These are phyloP conservation scores for Heliocybe sulcata DNA, from an alignment of 1,284 basidiomycete genomes.

Conservation along the genomic window DNA sequence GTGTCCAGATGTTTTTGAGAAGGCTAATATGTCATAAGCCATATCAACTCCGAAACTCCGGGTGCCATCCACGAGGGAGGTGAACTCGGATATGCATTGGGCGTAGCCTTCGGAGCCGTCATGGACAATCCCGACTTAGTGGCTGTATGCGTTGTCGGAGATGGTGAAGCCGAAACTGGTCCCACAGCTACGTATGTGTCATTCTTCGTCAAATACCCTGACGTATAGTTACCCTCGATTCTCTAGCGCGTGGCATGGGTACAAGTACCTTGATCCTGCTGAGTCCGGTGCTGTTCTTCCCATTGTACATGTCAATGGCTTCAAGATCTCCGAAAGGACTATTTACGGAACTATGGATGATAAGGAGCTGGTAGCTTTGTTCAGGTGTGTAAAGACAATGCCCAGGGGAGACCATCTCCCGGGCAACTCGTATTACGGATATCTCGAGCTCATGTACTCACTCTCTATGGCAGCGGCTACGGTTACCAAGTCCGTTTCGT, in stretches of 20 bases:
- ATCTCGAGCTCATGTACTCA: conserved; percentile 5
- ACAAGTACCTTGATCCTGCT: conserved; percentile 88
- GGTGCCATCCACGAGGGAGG: conserved; percentile 89
- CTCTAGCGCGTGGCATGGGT: conserved; percentile 69
- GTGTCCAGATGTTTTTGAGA: not conserved
- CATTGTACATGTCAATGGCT: conserved; percentile 80
- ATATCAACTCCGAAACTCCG: conserved; percentile 76
- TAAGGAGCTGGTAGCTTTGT: conserved; percentile 67
- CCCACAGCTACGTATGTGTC: conserved; percentile 72
- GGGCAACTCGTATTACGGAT: too few relatives aligned
- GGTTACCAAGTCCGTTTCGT: conserved; percentile 86
- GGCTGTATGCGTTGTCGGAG: conserved; percentile 69
- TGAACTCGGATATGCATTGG: conserved; percentile 84
- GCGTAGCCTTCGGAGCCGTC: conserved; percentile 76
- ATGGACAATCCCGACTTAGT: conserved; percentile 88
- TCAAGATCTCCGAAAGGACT: conserved; percentile 85
- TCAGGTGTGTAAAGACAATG: conserved; percentile 33
- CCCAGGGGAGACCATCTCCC: too few relatives aligned
- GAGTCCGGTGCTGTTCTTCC: conserved; percentile 86
- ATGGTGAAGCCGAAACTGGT: conserved; percentile 85
- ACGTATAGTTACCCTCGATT: too few relatives aligned
- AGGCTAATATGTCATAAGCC: too few relatives aligned
- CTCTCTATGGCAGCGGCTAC: conserved; percentile 39
- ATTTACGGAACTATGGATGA: conserved; percentile 90
- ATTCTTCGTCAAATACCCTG: too few relatives aligned